A percentile compares a stretch with the other conserved stretches of the same genome.
These are phyloP conservation scores for Mycena floridula DNA, from an alignment of 768 basidiomycete genomes.

Conservation along the genomic window DNA sequence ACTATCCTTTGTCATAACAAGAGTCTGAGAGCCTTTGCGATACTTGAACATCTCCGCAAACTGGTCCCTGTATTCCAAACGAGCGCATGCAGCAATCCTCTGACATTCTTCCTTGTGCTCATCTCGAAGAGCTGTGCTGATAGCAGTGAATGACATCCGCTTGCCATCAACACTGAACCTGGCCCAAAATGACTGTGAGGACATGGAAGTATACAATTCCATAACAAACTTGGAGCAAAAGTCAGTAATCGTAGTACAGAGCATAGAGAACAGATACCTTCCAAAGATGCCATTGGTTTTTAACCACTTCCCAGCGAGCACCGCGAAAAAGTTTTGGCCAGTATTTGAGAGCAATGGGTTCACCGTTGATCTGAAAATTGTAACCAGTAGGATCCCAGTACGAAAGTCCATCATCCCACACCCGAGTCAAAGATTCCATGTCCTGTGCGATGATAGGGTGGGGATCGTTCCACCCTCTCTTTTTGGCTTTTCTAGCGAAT, in stretches of 20 bases:
- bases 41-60: not conserved
- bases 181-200: not conserved
- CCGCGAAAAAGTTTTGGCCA: not conserved
- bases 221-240: not conserved
- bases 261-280: not conserved
- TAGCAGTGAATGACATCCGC: not conserved
- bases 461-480: too few species aligned
- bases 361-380: not conserved
- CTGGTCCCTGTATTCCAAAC: not conserved
- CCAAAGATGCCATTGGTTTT: not conserved
- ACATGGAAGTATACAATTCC: not conserved
- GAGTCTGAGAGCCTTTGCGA: not conserved
- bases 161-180: constrained; percentile 5
- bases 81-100: not conserved
- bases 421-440: not conserved
- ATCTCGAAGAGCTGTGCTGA: not conserved
- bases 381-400: not conserved
- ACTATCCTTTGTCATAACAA: constrained; percentile 1
- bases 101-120: not conserved
- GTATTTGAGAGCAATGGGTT: not conserved
- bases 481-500: too few species aligned
- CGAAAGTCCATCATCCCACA: constrained; percentile 1
- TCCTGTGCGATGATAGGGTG: too few species aligned
- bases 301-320: not conserved
- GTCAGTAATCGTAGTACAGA: not conserved